phyloP scores from a whole-genome alignment of 345 rosid species.

The Populus nigra region DNA sequence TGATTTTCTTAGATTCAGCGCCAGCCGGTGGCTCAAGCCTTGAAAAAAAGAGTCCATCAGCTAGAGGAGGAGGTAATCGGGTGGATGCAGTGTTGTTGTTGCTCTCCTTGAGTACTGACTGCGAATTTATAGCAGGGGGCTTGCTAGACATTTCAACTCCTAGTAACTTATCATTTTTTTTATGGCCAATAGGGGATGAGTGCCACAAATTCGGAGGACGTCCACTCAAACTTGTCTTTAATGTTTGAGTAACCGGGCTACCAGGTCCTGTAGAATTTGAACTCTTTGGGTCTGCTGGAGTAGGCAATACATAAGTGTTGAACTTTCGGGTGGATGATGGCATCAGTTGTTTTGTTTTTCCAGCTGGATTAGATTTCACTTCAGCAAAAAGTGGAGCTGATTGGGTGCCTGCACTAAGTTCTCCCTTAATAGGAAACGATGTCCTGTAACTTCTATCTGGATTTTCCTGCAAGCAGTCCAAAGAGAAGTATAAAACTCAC shows the following conservation, averaged over 20 bases:
- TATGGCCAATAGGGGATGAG: conserved; percentile 21
- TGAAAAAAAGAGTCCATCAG: conserved; percentile 19
- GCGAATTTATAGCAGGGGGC: conserved; percentile 30
- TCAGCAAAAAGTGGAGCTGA: conserved; percentile 33
- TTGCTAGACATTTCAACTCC: conserved; percentile 45
- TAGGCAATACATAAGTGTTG: conserved; percentile 27
- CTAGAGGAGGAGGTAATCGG: conserved; percentile 23
- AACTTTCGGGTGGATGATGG: conserved; percentile 18
- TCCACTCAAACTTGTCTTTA: conserved; percentile 20
- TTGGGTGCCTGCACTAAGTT: conserved; percentile 28
- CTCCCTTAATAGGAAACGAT: conserved; percentile 37
- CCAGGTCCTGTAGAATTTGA: conserved; percentile 36
- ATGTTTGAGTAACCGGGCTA: conserved; percentile 10
- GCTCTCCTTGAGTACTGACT: conserved; percentile 58
- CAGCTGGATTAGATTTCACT: conserved; percentile 10
- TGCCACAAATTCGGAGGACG: conserved; percentile 16
- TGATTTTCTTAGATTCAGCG: conserved; percentile 20
- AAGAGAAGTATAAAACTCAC: conserved; percentile 9
- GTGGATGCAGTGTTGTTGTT: conserved; percentile 20
- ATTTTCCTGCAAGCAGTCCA: conserved; percentile 54
- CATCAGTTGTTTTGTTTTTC: conserved; percentile 6
- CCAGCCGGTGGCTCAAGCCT: conserved; percentile 12
- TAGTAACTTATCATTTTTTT: conserved; percentile 21
- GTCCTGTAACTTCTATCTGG: conserved; percentile 30
- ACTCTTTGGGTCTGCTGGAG: conserved; percentile 44